phyloP scores from a whole-genome alignment of 352 stramenopile genomes.

The Phytophthora colocasiae region DNA sequence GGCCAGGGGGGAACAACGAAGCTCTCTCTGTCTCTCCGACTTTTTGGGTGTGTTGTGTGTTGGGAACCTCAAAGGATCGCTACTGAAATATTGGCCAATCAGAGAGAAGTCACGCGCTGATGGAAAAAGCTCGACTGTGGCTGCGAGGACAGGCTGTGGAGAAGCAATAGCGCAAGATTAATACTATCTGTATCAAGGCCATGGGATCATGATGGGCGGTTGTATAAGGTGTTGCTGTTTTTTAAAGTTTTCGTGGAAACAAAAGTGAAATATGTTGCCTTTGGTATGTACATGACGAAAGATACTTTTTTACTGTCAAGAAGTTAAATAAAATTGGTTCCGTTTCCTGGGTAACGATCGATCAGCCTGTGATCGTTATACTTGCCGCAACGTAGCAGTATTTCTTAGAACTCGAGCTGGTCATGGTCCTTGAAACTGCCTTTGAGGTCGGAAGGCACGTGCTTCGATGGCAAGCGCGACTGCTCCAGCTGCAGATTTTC shows the following conservation, averaged over 20 bases:
- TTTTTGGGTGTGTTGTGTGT: constrained; percentile 29
- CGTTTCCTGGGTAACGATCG: not conserved
- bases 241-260: no score
- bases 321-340: constrained; percentile 10
- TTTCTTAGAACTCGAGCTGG: constrained; percentile 35
- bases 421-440: constrained; percentile 41
- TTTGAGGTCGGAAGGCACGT: constrained; percentile 30
- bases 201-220: no score
- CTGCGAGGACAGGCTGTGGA: no score
- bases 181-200: no score
- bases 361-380: constrained; percentile 3
- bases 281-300: constrained; percentile 12
- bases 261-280: no score
- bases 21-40: constrained; percentile 18
- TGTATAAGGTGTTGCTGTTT: no score
- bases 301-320: constrained; percentile 4
- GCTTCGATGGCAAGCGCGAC: constrained; percentile 30
- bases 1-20: constrained; percentile 5
- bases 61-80: constrained; percentile 25
- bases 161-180: no score
- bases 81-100: constrained; percentile 31
- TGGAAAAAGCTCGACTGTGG: constrained; percentile 1
- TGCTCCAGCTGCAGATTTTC: constrained; percentile 77
- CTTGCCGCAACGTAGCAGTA: not conserved
- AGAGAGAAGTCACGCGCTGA: not conserved